Evolutionary conservation across 2,329 filamentous ascomycete species (phyloP).

Genomic region (Fusarium hostae): DNA sequence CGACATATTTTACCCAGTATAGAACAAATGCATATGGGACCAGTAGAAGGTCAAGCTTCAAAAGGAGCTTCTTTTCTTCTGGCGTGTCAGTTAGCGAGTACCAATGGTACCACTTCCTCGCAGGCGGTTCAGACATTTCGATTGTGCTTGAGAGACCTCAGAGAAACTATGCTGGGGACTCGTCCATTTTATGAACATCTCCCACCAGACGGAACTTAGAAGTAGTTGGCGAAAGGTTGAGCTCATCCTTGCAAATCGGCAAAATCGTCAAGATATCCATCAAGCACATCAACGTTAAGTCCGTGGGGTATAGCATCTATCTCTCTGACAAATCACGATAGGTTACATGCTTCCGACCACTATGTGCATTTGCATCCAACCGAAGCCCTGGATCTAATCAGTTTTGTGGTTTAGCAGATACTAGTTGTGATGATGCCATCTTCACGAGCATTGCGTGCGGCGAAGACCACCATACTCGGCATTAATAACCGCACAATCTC

Average conservation of each 20-base stretch:
- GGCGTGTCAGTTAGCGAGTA: background rate
- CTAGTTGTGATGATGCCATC: background rate
- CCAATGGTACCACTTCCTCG: background rate
- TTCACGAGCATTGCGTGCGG: background rate
- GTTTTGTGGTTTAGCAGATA: background rate
- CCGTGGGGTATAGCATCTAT: background rate
- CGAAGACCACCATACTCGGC: background rate
- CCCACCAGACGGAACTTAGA: too few species aligned
- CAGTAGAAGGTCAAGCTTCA: background rate
- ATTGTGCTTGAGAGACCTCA: too few species aligned
- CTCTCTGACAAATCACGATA: background rate
- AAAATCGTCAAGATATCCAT: background rate
- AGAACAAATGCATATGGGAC: background rate
- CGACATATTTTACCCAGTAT: background rate
- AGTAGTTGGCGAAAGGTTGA: too few species aligned
- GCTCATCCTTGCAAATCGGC: too few species aligned
- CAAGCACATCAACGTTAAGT: background rate
- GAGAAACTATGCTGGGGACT: too few species aligned
- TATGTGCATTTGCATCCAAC: too few species aligned
- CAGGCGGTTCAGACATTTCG: fast-evolving
- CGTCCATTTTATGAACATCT: too few species aligned
- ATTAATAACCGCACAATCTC: background rate
- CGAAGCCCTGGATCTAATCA: background rate
- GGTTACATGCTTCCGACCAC: background rate
- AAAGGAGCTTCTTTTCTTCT: background rate